Percentiles rank a stretch among this genome's conserved stretches.
Evolutionary conservation across 202 grass and related monocot species (phyloP).

Genomic region (Cymbopogon flexuosus): DNA sequence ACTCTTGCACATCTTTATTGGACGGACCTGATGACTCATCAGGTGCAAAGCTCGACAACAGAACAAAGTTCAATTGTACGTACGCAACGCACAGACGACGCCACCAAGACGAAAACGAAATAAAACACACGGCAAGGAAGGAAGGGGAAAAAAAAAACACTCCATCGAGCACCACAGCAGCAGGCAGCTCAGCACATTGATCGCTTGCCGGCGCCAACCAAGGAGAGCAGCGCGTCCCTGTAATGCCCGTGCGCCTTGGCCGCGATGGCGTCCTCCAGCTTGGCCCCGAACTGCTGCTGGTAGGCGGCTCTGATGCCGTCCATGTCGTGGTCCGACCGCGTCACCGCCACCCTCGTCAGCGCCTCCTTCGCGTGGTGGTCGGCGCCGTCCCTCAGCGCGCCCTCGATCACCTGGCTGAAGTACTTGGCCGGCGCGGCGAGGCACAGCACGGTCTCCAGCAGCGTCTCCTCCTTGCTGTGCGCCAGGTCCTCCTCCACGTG

Average conservation of each 20-base stretch:
- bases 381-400: conserved; percentile 50
- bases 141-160: background rate
- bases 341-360: conserved; percentile 63
- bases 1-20: background rate
- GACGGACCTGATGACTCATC: background rate
- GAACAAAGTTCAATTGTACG: background rate
- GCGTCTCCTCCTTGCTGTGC: conserved; percentile 28
- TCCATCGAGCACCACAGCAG: background rate
- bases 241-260: conserved; percentile 60
- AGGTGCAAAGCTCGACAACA: background rate
- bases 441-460: conserved; percentile 64
- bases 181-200: background rate
- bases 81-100: background rate
- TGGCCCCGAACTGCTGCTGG: conserved; percentile 44
- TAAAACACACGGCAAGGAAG: background rate
- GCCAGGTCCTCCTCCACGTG: conserved; percentile 43
- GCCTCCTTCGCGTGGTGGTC: conserved; percentile 51
- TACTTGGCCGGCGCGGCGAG: conserved; percentile 66
- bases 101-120: background rate
- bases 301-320: conserved; percentile 55
- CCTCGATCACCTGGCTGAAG: conserved; percentile 73
- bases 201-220: conserved; percentile 41
- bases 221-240: conserved; percentile 72
- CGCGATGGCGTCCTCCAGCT: conserved; percentile 57
- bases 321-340: conserved; percentile 71